Base-by-base conservation (phyloP, 176 grass and related monocot species). In the Themeda triandra region DNA sequence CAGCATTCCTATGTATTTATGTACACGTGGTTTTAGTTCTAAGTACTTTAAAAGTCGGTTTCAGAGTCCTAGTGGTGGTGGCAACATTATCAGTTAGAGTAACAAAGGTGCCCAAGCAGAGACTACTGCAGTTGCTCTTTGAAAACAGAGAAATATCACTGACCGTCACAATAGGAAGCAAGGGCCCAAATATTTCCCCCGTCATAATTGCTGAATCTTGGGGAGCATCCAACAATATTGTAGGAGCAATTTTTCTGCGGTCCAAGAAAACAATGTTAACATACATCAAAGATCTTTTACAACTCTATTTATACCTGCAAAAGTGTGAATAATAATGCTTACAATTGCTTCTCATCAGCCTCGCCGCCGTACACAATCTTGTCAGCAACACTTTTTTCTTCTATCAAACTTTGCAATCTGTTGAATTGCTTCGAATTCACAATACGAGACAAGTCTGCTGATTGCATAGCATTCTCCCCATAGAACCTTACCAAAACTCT, bases 81-180 rank as follows among this genome's bases (percentile, higher is more conserved):
- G 15, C 46, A 49, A 18, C 46, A 49, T 49, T 49, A 6, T 18
- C 46, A 49, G 15, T 49, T 14, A 48, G 45, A 48, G 45, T 15
- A 17, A 17, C 45, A 48, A 4, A 17, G 45, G 13, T 17, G 45
- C 15, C 5, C 46, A 49, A 49, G 15, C 14, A 49, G 15, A 49
- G 46, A 49, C 15, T 18, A 49, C 46, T 49, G 46, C 14, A 18
- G 46, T 49, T 49, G 46, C 6, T 49, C 46, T 18, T 2, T 18
- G 5, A 49, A 49, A 5, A 15, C 15, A 49, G 15, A 88, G 28
- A 45, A 82, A 58, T 23, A 49, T 35, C 39, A 85, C 90, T 86
- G 49, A 98, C 96, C 41, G 91, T 98, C 60, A 95, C 11, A 25
- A 98, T 98, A 13, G 96, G 96, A 65, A 98, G 93, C 19, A 89